phyloP scores from a whole-genome alignment of 2,329 filamentous ascomycete genomes.

The Taxawa tesnikishii region DNA sequence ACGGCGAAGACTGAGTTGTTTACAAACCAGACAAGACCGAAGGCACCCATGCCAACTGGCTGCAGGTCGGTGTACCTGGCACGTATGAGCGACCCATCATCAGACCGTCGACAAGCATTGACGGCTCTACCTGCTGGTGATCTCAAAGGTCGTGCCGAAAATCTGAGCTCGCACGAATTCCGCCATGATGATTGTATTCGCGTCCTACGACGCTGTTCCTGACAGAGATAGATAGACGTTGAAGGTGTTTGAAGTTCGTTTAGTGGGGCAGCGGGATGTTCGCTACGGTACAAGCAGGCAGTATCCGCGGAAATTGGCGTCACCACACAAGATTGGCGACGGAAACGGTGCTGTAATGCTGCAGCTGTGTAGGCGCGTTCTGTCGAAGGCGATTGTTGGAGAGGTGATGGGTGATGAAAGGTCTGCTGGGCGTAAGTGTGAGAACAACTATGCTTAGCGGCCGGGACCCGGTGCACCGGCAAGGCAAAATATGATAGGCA shows the following conservation, averaged over 20 bases:
- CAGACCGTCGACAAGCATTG: too few species aligned
- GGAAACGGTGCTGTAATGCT: too few species aligned
- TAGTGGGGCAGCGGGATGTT: conserved; percentile 4
- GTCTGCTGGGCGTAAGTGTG: too few species aligned
- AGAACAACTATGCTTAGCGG: too few species aligned
- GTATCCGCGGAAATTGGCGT: background rate
- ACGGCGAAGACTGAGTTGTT: background rate
- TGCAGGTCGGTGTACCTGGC: conserved; percentile 94
- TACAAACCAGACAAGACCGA: conserved; percentile 83
- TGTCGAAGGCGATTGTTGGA: too few species aligned
- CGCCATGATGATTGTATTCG: conserved; percentile 56
- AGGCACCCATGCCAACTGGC: conserved; percentile 97
- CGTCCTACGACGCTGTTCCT: background rate
- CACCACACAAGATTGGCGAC: background rate
- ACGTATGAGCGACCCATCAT: too few species aligned
- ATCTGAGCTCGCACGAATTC: conserved; percentile 99
- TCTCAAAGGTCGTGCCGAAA: conserved; percentile 98
- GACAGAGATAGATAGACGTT: conserved; percentile 1
- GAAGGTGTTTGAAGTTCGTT: conserved; percentile 1
- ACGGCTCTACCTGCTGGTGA: conserved; percentile 92
- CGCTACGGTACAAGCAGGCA: too few species aligned
- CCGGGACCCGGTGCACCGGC: too few species aligned
- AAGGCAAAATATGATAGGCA: too few species aligned
- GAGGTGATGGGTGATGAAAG: too few species aligned
- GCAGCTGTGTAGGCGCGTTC: too few species aligned